A percentile compares a stretch with the other conserved stretches of the same genome.
Conservation (phyloP, 495 filamentous ascomycete genomes). For the Pyronema domesticum region DNA sequence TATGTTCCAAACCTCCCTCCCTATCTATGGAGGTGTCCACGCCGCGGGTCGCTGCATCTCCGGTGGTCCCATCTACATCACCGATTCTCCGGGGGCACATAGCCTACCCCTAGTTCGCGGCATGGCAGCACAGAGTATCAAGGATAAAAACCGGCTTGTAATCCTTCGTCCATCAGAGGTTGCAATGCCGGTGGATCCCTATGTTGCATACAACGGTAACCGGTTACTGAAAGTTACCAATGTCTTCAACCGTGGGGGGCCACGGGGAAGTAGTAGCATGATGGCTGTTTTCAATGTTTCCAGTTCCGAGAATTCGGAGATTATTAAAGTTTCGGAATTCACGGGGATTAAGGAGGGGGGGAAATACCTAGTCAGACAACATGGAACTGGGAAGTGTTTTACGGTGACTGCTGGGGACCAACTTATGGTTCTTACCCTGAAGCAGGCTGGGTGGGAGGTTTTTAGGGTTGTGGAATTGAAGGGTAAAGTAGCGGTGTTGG, state of each 20-base stretch:
- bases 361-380: slow-evolving; percentile 53
- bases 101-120: slow-evolving; percentile 52
- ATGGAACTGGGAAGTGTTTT: slow-evolving; percentile 48
- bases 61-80: slow-evolving; percentile 86
- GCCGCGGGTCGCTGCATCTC: slow-evolving; percentile 77
- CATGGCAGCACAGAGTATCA: slow-evolving; percentile 32
- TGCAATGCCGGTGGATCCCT: slow-evolving; percentile 37
- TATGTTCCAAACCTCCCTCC: slow-evolving; percentile 81
- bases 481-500: slow-evolving; percentile 45
- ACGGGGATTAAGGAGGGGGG: slow-evolving; percentile 39
- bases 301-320: neutral
- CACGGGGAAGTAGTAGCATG: slow-evolving; percentile 5
- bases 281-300: slow-evolving; percentile 73
- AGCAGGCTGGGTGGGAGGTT: slow-evolving; percentile 58
- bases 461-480: slow-evolving; percentile 52
- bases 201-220: slow-evolving; percentile 53
- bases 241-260: slow-evolving; percentile 25
- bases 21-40: slow-evolving; percentile 63
- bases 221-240: slow-evolving; percentile 61
- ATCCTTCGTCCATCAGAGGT: slow-evolving; percentile 12
- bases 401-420: slow-evolving; percentile 26
- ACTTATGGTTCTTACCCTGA: slow-evolving; percentile 41
- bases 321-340: slow-evolving; percentile 39
- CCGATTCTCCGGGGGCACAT: slow-evolving; percentile 70
- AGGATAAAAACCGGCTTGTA: slow-evolving; percentile 7